Conservation (phyloP, 163 green algal genomes). For the Chloromonas sp. region DNA sequence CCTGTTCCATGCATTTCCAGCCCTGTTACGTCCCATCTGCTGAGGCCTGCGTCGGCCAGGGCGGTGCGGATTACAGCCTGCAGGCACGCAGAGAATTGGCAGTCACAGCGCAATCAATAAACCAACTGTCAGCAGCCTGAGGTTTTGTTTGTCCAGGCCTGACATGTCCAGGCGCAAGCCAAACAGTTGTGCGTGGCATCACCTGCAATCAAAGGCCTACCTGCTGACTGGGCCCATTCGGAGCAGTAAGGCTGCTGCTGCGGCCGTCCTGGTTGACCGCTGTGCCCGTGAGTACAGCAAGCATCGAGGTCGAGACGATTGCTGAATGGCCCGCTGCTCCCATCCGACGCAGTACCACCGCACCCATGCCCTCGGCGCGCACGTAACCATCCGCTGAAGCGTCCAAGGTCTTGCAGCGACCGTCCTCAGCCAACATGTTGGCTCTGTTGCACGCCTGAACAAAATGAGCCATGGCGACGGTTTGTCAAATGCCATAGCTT, state of each 20-base stretch:
- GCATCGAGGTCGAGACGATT: neutral
- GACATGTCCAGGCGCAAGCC: too few species aligned
- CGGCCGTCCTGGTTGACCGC: conserved; percentile 84
- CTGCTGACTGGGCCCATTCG: conserved; percentile 79
- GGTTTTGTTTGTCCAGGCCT: too few species aligned
- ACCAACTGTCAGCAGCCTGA: too few species aligned
- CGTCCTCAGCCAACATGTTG: conserved; percentile 79
- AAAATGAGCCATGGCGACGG: neutral
- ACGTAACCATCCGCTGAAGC: conserved; percentile 82
- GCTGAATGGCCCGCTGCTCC: neutral
- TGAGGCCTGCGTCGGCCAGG: conserved; percentile 36
- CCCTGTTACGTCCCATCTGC: conserved; percentile 16
- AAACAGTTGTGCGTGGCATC: too few species aligned
- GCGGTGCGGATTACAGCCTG: conserved; percentile 62
- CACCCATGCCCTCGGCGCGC: conserved; percentile 57
- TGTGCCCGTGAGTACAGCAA: conserved; percentile 28
- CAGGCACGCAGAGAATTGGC: neutral
- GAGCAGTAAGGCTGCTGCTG: conserved; percentile 75
- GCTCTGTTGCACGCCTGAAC: conserved; percentile 36
- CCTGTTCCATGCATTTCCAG: conserved; percentile 85
- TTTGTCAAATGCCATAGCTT: too few species aligned
- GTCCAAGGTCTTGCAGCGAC: conserved; percentile 82
- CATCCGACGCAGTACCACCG: conserved; percentile 44
- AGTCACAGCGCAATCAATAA: neutral
- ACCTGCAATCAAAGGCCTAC: conserved; percentile 8